Percentiles rank a stretch among this genome's conserved stretches.
Conservation (phyloP, 345 rosid species). For the Lepidium aucheri region DNA sequence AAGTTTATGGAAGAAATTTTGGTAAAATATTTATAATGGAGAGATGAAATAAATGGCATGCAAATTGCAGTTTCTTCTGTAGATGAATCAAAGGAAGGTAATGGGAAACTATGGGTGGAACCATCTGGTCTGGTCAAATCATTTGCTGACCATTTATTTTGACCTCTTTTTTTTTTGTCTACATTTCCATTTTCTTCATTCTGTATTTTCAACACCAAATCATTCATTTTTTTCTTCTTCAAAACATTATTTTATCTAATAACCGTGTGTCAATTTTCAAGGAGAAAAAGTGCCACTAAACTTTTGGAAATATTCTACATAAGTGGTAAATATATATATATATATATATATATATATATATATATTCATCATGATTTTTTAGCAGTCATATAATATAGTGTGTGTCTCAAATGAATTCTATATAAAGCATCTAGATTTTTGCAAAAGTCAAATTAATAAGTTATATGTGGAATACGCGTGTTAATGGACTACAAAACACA, state of each 20-base stretch:
- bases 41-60: not conserved
- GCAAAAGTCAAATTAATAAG: not conserved
- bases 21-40: slow-evolving; percentile 14
- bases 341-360: not conserved
- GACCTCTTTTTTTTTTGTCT: slow-evolving; percentile 2
- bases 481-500: not conserved
- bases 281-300: not conserved
- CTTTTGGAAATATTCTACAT: not conserved
- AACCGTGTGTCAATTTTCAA: not conserved
- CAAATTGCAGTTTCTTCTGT: not conserved
- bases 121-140: slow-evolving; percentile 16
- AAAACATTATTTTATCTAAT: not conserved
- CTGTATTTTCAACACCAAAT: slow-evolving; percentile 5
- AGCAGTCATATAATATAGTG: not conserved
- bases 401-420: not conserved
- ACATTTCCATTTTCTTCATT: not conserved
- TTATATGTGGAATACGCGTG: not conserved
- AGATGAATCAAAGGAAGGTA: slow-evolving; percentile 7
- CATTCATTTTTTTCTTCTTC: not conserved
- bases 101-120: slow-evolving; percentile 27
- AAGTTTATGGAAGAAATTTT: slow-evolving; percentile 12
- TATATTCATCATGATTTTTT: not conserved
- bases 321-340: not conserved
- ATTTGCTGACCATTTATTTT: slow-evolving; percentile 24
- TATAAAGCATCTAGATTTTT: not conserved